These are phyloP conservation scores for Puya raimondii DNA, from an alignment of 176 grass and related monocot species.

Conservation along the genomic window DNA sequence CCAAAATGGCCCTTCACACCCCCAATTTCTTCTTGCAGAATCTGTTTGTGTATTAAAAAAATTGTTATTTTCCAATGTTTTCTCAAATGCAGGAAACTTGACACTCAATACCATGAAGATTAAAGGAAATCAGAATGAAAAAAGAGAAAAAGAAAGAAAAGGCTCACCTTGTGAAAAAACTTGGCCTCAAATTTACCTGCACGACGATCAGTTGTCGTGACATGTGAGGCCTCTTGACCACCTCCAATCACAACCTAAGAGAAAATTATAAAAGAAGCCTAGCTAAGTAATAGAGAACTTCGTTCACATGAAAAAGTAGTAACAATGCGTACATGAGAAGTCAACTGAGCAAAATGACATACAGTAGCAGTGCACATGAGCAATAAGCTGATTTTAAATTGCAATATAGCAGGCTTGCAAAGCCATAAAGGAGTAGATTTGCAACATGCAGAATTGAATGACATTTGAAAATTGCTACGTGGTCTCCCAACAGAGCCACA, in stretches of 20 bases:
- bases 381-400: neutral
- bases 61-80: neutral
- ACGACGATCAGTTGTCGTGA: constrained; percentile 66
- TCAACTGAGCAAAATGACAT: neutral
- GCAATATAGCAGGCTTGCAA: too few relatives aligned
- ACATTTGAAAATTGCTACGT: too few relatives aligned
- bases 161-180: constrained; percentile 67
- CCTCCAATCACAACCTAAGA: constrained; percentile 82
- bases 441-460: too few relatives aligned
- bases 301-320: neutral
- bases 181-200: constrained; percentile 95
- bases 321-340: neutral
- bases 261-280: constrained; percentile 3
- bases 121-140: neutral
- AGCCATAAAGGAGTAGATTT: too few relatives aligned
- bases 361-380: neutral
- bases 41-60: constrained; percentile 24
- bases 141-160: neutral
- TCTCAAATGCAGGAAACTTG: neutral
- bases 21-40: constrained; percentile 92
- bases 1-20: constrained; percentile 97
- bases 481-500: too few relatives aligned
- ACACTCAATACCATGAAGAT: neutral
- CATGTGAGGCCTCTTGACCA: constrained; percentile 69
- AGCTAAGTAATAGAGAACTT: neutral